phyloP scores from a whole-genome alignment of 2,329 filamentous ascomycete species.

The Elsinoe australis region DNA sequence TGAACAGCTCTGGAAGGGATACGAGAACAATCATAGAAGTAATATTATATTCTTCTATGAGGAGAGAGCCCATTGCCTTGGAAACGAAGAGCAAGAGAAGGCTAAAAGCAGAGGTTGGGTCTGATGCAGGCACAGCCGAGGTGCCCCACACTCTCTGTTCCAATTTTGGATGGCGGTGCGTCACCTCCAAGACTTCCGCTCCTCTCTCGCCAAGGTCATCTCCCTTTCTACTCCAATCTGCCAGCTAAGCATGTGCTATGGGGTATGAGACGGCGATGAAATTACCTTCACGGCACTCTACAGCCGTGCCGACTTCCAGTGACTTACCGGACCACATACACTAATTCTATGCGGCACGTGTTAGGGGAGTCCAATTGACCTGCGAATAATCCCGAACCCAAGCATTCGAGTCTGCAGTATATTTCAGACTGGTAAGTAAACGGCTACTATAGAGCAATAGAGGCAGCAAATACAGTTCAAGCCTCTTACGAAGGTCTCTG shows the following conservation, averaged over 20 bases:
- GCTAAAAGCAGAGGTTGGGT: neutral
- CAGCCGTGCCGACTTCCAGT: neutral
- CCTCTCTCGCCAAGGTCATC: neutral
- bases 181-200: slow-evolving; percentile 13
- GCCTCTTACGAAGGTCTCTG: slow-evolving; percentile 7
- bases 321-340: neutral
- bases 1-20: neutral
- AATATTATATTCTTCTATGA: slow-evolving; percentile 13
- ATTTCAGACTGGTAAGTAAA: slow-evolving; percentile 15
- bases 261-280: neutral
- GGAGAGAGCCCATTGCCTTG: neutral
- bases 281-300: slow-evolving; percentile 4
- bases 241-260: too few relatives aligned
- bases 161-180: slow-evolving; percentile 13
- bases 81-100: neutral
- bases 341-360: slow-evolving; percentile 2
- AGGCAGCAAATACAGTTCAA: neutral
- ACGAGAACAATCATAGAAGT: neutral
- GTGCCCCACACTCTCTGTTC: slow-evolving; percentile 4
- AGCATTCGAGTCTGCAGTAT: too few relatives aligned
- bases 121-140: slow-evolving; percentile 7
- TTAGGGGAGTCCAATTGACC: too few relatives aligned
- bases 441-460: neutral
- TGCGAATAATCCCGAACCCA: too few relatives aligned
- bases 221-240: neutral